phyloP scores from a whole-genome alignment of 257 asterid species.

The Solanum tacnaense region DNA sequence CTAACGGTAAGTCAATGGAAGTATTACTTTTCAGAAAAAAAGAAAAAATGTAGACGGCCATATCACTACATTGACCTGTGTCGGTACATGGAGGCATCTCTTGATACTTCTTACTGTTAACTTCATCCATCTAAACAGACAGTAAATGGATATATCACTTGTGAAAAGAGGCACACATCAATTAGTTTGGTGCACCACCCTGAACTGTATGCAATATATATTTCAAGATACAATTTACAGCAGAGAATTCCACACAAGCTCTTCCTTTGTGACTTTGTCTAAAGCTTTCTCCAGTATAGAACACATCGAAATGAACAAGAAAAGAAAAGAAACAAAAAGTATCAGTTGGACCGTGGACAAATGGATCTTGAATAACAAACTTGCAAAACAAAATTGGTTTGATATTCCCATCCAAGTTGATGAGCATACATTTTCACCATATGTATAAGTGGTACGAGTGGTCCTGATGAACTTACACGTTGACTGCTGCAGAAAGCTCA shows the following conservation, averaged over 20 bases:
- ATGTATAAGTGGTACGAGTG: neutral
- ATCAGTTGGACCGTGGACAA: neutral
- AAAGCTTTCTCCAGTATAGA: neutral
- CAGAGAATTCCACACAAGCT: neutral
- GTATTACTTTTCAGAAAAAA: neutral
- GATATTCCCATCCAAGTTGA: neutral
- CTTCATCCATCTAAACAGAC: neutral
- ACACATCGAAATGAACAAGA: neutral
- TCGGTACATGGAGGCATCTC: neutral
- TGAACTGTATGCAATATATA: neutral
- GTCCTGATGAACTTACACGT: neutral
- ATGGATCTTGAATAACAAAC: neutral
- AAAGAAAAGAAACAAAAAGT: neutral
- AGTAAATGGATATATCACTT: neutral
- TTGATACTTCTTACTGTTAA: neutral
- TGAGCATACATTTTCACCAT: neutral
- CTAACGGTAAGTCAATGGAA: neutral
- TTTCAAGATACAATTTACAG: neutral
- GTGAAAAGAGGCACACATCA: neutral
- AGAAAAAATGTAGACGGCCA: neutral
- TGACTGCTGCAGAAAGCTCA: constrained; percentile 61
- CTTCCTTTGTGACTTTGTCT: neutral
- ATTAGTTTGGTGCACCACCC: neutral
- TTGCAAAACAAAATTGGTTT: neutral
- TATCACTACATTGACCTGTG: neutral